Evolutionary conservation across 2,329 filamentous ascomycete genomes (phyloP).

Genomic region (Calonectria ilicicola): DNA sequence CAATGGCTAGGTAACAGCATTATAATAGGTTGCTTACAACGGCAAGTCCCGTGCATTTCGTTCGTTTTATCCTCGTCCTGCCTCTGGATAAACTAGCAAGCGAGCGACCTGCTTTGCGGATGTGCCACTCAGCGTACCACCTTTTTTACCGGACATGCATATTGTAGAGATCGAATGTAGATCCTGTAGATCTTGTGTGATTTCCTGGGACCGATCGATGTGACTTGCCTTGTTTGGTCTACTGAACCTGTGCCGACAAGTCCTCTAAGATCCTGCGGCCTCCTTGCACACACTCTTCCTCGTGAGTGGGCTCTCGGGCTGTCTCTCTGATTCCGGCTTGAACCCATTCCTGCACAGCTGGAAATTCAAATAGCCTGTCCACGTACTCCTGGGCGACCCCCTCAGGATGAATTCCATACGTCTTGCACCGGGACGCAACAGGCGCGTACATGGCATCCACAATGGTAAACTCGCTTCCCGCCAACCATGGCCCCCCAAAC

Average conservation of each 20-base stretch:
- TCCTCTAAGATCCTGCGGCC: slow-evolving; percentile 48
- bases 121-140: background rate
- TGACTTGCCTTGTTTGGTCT: background rate
- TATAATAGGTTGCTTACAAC: too few species aligned
- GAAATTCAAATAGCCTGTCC: slow-evolving; percentile 48
- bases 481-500: slow-evolving; percentile 57
- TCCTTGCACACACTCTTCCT: slow-evolving; percentile 48
- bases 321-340: slow-evolving; percentile 51
- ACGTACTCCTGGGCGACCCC: slow-evolving; percentile 48
- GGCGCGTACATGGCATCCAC: slow-evolving; percentile 58
- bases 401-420: slow-evolving; percentile 49
- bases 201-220: background rate
- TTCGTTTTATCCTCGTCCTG: too few species aligned
- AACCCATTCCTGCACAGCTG: slow-evolving; percentile 53
- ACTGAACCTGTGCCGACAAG: slow-evolving; percentile 21
- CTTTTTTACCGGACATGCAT: background rate
- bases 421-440: slow-evolving; percentile 53
- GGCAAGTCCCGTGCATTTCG: too few species aligned
- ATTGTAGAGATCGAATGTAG: background rate
- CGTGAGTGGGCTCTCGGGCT: slow-evolving; percentile 51
- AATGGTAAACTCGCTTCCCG: slow-evolving; percentile 51
- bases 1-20: too few species aligned
- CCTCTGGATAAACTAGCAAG: too few species aligned
- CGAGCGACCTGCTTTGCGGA: too few species aligned
- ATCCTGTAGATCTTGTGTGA: background rate